Conservation (phyloP, 148 eudicot species). For the Simmondsia chinensis region DNA sequence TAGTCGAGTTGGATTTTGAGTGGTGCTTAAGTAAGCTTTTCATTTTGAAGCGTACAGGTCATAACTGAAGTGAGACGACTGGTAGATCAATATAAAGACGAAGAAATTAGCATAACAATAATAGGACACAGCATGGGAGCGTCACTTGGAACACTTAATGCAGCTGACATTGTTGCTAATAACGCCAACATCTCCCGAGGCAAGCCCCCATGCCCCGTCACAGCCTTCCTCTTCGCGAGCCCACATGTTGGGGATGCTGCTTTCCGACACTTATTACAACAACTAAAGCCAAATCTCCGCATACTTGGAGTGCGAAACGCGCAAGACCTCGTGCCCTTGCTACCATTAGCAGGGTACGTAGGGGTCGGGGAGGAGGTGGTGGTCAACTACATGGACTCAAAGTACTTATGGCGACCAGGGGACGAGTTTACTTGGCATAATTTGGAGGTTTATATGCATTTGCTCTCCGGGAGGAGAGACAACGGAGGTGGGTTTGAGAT, state of each 20-base stretch:
- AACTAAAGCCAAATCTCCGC: conserved; percentile 1
- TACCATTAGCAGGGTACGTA: conserved; percentile 42
- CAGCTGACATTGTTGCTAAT: conserved; percentile 35
- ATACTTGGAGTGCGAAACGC: conserved; percentile 26
- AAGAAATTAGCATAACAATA: conserved; percentile 46
- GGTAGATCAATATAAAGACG: conserved; percentile 38
- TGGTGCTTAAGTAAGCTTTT: background rate
- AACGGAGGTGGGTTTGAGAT: conserved; percentile 37
- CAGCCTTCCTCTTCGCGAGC: conserved; percentile 18
- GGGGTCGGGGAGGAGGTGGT: conserved; percentile 50
- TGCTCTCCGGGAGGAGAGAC: conserved; percentile 62
- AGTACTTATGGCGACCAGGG: conserved; percentile 46
- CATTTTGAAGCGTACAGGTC: conserved; percentile 16
- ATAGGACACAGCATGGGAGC: conserved; percentile 62
- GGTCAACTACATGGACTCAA: conserved; percentile 41
- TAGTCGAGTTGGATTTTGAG: background rate
- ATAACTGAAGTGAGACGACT: conserved; percentile 24
- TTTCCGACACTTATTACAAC: conserved; percentile 4
- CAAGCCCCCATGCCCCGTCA: conserved; percentile 14
- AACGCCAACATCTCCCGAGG: conserved; percentile 11
- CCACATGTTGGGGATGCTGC: conserved; percentile 21
- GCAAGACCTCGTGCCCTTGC: conserved; percentile 45
- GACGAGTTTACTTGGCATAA: conserved; percentile 44
- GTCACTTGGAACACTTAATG: conserved; percentile 43
- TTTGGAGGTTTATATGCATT: conserved; percentile 70